Conservation (phyloP, 2,329 filamentous ascomycete species). For the Pseudohalonectria lignicola region DNA sequence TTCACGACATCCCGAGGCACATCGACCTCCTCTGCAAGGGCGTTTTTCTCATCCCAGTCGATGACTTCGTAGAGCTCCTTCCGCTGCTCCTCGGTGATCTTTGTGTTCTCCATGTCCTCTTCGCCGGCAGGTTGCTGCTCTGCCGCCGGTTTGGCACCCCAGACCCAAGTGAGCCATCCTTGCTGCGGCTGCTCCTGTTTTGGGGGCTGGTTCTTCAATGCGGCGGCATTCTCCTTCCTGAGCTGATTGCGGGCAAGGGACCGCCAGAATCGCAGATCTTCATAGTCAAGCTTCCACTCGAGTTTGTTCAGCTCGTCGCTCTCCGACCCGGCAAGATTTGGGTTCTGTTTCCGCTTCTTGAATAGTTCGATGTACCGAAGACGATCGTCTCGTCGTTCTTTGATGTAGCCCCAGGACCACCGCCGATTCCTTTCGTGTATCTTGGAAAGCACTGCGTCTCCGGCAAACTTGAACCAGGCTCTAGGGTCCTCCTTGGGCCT, state of each 20-base stretch:
- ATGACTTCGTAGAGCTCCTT: constrained; percentile 97
- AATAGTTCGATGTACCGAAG: constrained; percentile 85
- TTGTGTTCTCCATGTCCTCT: constrained; percentile 62
- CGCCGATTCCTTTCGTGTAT: constrained; percentile 88
- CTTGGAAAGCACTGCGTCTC: constrained; percentile 77
- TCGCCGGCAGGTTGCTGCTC: constrained; percentile 29
- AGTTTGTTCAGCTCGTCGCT: constrained; percentile 61
- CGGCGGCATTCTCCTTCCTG: constrained; percentile 84
- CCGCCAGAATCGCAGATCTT: constrained; percentile 95
- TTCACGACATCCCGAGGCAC: constrained; percentile 86
- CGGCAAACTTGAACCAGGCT: constrained; percentile 89
- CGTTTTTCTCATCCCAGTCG: constrained; percentile 95
- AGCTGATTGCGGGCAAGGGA: constrained; percentile 89
- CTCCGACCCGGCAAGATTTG: constrained; percentile 61
- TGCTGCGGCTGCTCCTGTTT: constrained; percentile 46
- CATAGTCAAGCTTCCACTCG: constrained; percentile 83
- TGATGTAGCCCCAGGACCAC: constrained; percentile 96
- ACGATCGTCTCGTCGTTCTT: constrained; percentile 82
- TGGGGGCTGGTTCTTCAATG: constrained; percentile 54
- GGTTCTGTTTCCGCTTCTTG: constrained; percentile 79
- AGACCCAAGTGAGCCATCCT: constrained; percentile 86
- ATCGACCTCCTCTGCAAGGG: constrained; percentile 77
- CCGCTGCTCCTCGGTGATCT: constrained; percentile 90
- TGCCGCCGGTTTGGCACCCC: constrained; percentile 61
- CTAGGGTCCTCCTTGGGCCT: constrained; percentile 79